A percentile compares a stretch with the other conserved stretches of the same genome.
Conservation (phyloP, 345 rosid species). For the Aurinia saxatilis region DNA sequence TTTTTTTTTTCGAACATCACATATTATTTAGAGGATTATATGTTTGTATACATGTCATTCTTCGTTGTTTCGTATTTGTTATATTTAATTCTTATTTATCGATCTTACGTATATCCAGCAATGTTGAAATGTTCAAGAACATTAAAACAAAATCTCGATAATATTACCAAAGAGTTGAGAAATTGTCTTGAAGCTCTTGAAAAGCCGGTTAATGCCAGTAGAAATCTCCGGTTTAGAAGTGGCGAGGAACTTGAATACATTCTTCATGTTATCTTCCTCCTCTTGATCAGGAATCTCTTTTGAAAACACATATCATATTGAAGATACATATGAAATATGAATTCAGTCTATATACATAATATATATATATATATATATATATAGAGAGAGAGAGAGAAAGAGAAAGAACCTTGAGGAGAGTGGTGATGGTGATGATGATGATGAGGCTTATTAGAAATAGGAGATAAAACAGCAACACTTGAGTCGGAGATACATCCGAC, state of each 20-base stretch:
- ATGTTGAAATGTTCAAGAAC: no score
- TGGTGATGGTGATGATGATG: conserved; percentile 27
- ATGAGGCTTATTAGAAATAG: conserved; percentile 18
- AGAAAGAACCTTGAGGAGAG: conserved; percentile 30
- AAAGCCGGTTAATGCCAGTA: conserved; percentile 46
- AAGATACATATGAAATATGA: neutral
- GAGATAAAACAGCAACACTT: conserved; percentile 49
- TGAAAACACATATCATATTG: neutral
- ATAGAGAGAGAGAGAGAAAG: neutral
- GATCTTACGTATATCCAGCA: no score
- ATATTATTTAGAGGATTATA: no score
- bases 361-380: neutral
- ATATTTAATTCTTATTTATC: no score
- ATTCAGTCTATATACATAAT: neutral
- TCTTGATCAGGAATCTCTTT: conserved; percentile 29
- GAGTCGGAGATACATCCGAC: conserved; percentile 68
- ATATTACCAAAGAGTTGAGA: conserved; percentile 58
- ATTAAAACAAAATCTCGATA: neutral
- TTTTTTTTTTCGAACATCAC: no score
- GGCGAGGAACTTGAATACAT: conserved; percentile 28
- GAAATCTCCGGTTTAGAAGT: conserved; percentile 54
- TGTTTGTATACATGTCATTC: no score
- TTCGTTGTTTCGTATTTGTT: no score
- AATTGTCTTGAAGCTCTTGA: conserved; percentile 52
- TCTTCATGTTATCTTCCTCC: conserved; percentile 55